These are phyloP conservation scores for Zygoascus tannicola DNA, from an alignment of 805 yeast genomes.

Conservation along the genomic window DNA sequence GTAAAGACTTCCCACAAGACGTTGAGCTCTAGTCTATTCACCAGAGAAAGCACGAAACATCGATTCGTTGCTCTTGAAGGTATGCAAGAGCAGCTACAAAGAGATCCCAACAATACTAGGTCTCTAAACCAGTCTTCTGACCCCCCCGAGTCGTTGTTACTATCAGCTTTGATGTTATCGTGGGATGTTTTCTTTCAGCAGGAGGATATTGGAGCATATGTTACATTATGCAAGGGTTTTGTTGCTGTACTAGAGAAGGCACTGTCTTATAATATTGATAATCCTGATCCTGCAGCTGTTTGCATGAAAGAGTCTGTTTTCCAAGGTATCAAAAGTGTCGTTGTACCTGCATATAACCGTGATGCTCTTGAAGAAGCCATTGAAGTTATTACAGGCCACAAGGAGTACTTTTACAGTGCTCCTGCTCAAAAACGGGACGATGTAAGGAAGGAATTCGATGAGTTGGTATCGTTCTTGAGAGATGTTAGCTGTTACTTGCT, in stretches of 20 bases:
- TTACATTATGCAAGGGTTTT: slow-evolving; percentile 21
- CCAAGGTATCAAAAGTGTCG: slow-evolving; percentile 29
- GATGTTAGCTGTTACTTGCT: slow-evolving; percentile 11
- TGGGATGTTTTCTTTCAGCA: slow-evolving; percentile 25
- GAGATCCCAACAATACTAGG: slow-evolving; percentile 11
- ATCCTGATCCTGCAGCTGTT: slow-evolving; percentile 18
- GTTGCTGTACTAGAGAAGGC: slow-evolving; percentile 21
- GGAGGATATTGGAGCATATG: slow-evolving; percentile 18
- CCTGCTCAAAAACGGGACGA: slow-evolving; percentile 4
- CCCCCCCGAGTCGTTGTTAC: slow-evolving; percentile 15
- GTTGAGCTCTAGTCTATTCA: slow-evolving; percentile 1
- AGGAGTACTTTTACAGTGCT: slow-evolving; percentile 9
- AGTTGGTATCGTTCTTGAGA: slow-evolving; percentile 9
- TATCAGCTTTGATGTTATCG: slow-evolving; percentile 20
- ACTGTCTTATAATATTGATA: slow-evolving; percentile 9
- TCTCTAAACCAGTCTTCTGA: slow-evolving; percentile 6
- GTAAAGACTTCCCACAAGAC: slow-evolving; percentile 9
- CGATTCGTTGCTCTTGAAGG: slow-evolving; percentile 19
- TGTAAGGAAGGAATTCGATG: slow-evolving; percentile 11
- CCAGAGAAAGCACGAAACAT: slow-evolving; percentile 14
- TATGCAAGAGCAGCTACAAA: slow-evolving; percentile 16
- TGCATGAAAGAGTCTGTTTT: slow-evolving; percentile 23
- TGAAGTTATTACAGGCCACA: slow-evolving; percentile 17
- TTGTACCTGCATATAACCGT: slow-evolving; percentile 27
- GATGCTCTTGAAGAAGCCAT: slow-evolving; percentile 25